Evolutionary conservation across 495 filamentous ascomycete genomes (phyloP), one percentile per base, ranked within the genome.

Genomic region (Daldinia childiae): DNA sequence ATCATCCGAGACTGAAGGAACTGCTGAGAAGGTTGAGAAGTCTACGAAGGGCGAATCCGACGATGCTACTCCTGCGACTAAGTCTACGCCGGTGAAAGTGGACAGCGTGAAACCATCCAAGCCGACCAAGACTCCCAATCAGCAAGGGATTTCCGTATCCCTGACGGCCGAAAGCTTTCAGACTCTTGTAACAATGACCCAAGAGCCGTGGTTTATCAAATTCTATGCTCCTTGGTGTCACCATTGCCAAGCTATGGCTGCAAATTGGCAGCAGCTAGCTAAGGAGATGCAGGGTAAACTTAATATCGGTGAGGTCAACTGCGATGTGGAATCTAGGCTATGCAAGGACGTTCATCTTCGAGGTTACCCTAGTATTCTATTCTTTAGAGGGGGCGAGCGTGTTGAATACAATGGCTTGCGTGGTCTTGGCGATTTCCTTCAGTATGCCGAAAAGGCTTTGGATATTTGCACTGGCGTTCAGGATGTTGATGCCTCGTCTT

Each of bases 161-260:
- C 87, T 99, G 19, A 91, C 89, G 19, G 90, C 92, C 24, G 95
- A 98, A 76, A 91, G 82, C 67, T 99, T 99, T 83, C 90, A 95
- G 77, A 90, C 87, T 58, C 81, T 89, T 30, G 94, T 99, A 26
- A 97, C 93, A 4, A 91, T 89, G 75, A 92, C 94, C 0, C 89
- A 91, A 50, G 94, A 98, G 51, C 91, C 94, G 15, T 99, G 95
- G 95, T 97, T 99, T 74, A 89, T 99, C 80, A 98, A 99, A 77
- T 98, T 99, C 78, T 98, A 97, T 79, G 94, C 92, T 27, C 95
- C 95, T 1, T 98, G 95, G 95, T 99, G 95, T 78, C 87, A 88
- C 64, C 95, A 99, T 79, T 99, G 95, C 79, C 91, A 97, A 77
- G 92, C 92, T 17, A 87, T 99, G 84, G 92, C 91, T 21, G 92